A percentile compares a stretch with the other conserved stretches of the same genome.
These are phyloP conservation scores for Spiraea crenata DNA, from an alignment of 331 rosid species.

Conservation along the genomic window DNA sequence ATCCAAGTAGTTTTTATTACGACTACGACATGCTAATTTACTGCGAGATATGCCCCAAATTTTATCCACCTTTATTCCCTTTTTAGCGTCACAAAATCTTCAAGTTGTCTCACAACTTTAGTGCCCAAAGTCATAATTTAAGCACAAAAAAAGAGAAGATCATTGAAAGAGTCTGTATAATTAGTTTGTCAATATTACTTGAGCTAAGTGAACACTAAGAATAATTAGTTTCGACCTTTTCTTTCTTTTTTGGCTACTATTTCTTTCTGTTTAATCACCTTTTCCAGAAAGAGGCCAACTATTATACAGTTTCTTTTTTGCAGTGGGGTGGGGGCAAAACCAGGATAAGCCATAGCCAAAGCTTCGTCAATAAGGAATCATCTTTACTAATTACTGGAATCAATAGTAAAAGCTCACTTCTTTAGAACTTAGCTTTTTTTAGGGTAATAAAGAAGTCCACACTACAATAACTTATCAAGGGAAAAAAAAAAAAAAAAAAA, in stretches of 20 bases:
- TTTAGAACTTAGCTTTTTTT: too few relatives aligned
- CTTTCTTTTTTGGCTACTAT: background rate
- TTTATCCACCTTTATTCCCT: constrained; percentile 57
- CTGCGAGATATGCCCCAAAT: constrained; percentile 27
- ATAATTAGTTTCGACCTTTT: constrained; percentile 1
- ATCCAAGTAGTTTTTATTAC: too few relatives aligned
- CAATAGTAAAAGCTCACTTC: too few relatives aligned
- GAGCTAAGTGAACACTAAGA: constrained; percentile 5
- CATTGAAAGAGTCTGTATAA: background rate
- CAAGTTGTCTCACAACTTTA: constrained; percentile 55
- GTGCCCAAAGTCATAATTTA: constrained; percentile 25
- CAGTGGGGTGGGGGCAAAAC: constrained; percentile 4
- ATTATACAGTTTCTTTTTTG: constrained; percentile 14
- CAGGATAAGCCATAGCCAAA: background rate
- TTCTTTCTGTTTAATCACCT: constrained; percentile 30
- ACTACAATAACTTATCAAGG: too few relatives aligned
- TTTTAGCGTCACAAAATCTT: constrained; percentile 46
- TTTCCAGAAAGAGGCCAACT: constrained; percentile 30
- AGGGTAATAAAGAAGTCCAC: too few relatives aligned
- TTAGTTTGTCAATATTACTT: constrained; percentile 24
- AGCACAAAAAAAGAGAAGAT: constrained; percentile 6
- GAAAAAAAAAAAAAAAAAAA: too few relatives aligned
- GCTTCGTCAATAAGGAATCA: constrained; percentile 15
- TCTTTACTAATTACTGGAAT: background rate
- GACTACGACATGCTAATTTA: too few relatives aligned